A percentile compares a stretch with the other conserved stretches of the same genome.
phyloP scores from a whole-genome alignment of 345 rosid genomes.

The Psidium guajava region DNA sequence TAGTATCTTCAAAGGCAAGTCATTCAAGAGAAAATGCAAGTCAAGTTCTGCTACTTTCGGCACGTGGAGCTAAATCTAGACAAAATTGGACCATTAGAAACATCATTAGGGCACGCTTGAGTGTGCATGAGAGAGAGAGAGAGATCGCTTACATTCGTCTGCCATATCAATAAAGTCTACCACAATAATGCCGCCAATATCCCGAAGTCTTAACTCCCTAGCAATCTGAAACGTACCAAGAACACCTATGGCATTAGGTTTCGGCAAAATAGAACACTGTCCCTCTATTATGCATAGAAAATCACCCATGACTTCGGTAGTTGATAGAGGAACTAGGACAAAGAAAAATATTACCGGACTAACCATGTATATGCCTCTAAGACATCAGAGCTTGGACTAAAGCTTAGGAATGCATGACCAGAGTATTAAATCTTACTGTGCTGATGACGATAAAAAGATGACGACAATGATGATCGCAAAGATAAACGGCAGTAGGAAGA shows the following conservation, averaged over 20 bases:
- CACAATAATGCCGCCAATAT: constrained; percentile 93
- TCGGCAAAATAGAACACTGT: background rate
- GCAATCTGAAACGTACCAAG: constrained; percentile 59
- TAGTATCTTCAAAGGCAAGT: background rate
- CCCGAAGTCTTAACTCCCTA: constrained; percentile 90
- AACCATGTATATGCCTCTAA: background rate
- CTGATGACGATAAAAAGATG: background rate
- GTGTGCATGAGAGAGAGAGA: constrained; percentile 4
- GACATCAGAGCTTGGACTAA: background rate
- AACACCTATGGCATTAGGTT: background rate
- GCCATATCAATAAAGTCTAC: constrained; percentile 97
- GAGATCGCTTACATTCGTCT: constrained; percentile 61
- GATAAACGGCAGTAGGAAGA: background rate
- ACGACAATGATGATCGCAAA: background rate
- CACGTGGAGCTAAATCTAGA: background rate
- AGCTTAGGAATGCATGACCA: background rate
- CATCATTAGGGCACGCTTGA: background rate
- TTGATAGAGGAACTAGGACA: background rate
- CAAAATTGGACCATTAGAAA: background rate
- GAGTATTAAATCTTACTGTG: background rate
- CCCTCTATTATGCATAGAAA: background rate
- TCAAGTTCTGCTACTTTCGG: background rate
- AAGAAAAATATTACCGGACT: background rate
- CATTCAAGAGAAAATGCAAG: background rate
- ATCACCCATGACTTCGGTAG: background rate